Evolutionary conservation across 1,284 basidiomycete genomes (phyloP), one percentile per base, ranked within the genome.

Genomic region (Mycena sp.): DNA sequence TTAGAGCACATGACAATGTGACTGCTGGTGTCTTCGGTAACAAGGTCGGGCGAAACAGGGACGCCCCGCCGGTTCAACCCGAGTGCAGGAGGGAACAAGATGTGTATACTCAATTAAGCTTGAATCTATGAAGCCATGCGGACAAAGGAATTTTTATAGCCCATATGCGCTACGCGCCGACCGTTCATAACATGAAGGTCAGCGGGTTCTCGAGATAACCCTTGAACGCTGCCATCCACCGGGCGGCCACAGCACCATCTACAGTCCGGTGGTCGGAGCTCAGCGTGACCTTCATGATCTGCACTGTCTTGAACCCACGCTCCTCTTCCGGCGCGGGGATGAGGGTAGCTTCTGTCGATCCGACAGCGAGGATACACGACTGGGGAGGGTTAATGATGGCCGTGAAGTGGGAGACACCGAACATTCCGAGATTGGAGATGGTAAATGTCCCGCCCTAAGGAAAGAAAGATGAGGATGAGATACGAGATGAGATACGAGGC

Each of bases 321-420:
- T 96, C 94, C 72, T 93, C 90, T 72, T 95, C 92, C 1, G 92
- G 88, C 25, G 94, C 94, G 48, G 94, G 92, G 19, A 96, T 88
- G n/a, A 99, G 82, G 63, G 91, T 92, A 26, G 93, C 85, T 76
- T 90, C 85, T n/a, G 95, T 96, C 26, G 90, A 86, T 44, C 98
- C 96, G 69, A 99, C 89, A 58, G 98, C 98, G 62, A 99, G 90
- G 75, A 99, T 99, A 80, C 96, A 98, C 65, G 94, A 94, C 81
- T 99, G 98, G 37, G 98, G 98, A 19, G 94, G 89, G 87, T 99
- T 99, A 87, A 99, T 98, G 82, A 99, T 99, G 53, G 98, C 98
- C 21, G 96, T 99, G 80, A 99, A 99, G 81, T 98, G 90, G 61
- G 89, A 88, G 72, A 97, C 87, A 71, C 95, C 97, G 75, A 87